Evolutionary conservation across 176 grass and related monocot species (phyloP).

Genomic region (Miscanthus lutarioriparius): DNA sequence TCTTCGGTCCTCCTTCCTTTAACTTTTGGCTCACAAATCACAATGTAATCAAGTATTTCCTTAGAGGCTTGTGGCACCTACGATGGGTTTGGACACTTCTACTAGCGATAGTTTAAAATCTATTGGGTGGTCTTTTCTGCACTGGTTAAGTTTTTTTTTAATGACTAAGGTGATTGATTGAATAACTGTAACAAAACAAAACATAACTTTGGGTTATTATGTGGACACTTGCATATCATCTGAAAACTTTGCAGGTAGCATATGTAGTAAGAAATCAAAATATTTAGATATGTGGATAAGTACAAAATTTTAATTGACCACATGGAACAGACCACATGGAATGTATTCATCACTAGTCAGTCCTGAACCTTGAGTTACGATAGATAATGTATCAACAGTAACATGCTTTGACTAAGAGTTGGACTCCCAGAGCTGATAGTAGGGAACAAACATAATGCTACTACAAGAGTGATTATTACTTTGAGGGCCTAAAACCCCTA

Average conservation of each 20-base stretch:
- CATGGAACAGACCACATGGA: neutral
- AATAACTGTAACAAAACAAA: neutral
- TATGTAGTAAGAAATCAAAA: neutral
- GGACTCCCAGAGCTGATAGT: no score
- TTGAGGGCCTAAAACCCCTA: no score
- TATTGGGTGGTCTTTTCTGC: no score
- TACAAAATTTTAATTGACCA: neutral
- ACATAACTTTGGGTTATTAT: neutral
- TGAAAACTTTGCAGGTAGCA: neutral
- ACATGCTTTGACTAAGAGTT: no score
- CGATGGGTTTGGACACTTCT: no score
- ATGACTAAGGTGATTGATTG: neutral
- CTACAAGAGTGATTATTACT: no score
- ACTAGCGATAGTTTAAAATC: no score
- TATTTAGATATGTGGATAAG: neutral
- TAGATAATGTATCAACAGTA: neutral
- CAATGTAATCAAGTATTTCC: neutral
- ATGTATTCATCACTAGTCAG: neutral
- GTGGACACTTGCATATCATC: neutral
- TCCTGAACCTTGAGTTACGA: neutral
- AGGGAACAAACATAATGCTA: no score
- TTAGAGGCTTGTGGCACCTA: no score
- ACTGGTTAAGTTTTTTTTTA: no score
- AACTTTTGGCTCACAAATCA: neutral
- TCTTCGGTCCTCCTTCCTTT: slow-evolving; percentile 22